Percentiles rank a stretch among this genome's conserved stretches.
These are phyloP conservation scores for Rhodosporidiobolus odoratus DNA, from an alignment of 768 basidiomycete genomes.

Conservation along the genomic window DNA sequence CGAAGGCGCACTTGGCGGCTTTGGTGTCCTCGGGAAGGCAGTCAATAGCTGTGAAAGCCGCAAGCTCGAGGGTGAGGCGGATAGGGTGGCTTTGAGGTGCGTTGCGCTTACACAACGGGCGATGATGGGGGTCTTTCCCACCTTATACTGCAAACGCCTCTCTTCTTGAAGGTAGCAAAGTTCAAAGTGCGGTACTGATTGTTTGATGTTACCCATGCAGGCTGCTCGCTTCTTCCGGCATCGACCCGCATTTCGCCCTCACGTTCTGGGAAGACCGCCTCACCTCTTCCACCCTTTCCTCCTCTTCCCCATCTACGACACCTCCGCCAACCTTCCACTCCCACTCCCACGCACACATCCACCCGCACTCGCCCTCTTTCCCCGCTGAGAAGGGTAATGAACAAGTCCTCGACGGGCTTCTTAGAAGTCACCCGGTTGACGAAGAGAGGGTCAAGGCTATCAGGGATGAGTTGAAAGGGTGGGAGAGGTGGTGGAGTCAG, in stretches of 20 bases:
- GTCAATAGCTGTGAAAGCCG: slow-evolving; percentile 69
- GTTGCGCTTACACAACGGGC: neutral
- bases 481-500: slow-evolving; percentile 55
- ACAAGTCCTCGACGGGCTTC: slow-evolving; percentile 51
- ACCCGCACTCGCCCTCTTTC: slow-evolving; percentile 25
- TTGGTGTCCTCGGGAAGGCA: slow-evolving; percentile 56
- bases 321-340: slow-evolving; percentile 52
- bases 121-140: neutral
- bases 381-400: slow-evolving; percentile 40
- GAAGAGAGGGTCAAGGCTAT: slow-evolving; percentile 60
- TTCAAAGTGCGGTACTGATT: too few relatives aligned
- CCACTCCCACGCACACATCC: slow-evolving; percentile 42
- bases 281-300: neutral
- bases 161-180: too few relatives aligned
- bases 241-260: slow-evolving; percentile 75
- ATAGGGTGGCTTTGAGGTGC: slow-evolving; percentile 38
- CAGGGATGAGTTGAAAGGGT: slow-evolving; percentile 63
- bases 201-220: too few relatives aligned
- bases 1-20: slow-evolving; percentile 43
- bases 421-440: slow-evolving; percentile 61
- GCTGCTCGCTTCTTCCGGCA: slow-evolving; percentile 85
- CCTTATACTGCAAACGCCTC: neutral
- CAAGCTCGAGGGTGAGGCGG: slow-evolving; percentile 77
- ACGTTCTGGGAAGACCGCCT: slow-evolving; percentile 67
- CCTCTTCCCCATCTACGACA: neutral